These are phyloP conservation scores for Albophoma yamanashiensis DNA, from an alignment of 2,329 filamentous ascomycete species.

Conservation along the genomic window DNA sequence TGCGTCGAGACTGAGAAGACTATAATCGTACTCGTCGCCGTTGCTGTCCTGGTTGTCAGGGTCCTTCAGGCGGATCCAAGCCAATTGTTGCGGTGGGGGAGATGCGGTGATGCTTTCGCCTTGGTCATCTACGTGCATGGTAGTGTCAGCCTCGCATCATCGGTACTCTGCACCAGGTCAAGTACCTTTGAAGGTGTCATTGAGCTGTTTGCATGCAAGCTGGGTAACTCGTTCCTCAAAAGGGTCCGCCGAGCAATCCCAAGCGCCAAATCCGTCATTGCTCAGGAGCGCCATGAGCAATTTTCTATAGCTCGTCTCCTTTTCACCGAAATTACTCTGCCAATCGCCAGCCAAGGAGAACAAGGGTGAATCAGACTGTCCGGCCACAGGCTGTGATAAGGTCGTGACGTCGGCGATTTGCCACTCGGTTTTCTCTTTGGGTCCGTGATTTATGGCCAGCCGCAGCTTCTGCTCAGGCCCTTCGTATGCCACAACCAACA, in stretches of 20 bases:
- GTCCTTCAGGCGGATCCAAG: constrained; percentile 6
- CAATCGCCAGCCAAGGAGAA: constrained; percentile 11
- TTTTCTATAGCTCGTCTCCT: background rate
- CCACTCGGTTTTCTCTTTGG: constrained; percentile 5
- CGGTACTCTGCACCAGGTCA: background rate
- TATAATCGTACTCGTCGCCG: constrained; percentile 5
- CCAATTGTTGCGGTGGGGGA: constrained; percentile 5
- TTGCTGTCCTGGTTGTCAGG: background rate
- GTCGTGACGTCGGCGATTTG: constrained; percentile 4
- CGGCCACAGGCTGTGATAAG: constrained; percentile 3
- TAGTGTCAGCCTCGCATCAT: constrained; percentile 2
- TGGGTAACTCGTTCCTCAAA: constrained; percentile 5
- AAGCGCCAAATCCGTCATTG: constrained; percentile 5
- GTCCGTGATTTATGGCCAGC: constrained; percentile 8
- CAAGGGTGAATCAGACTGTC: constrained; percentile 5
- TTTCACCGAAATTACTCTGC: background rate
- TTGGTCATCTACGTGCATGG: constrained; percentile 2
- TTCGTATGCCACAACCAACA: constrained; percentile 9
- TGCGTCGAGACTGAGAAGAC: constrained; percentile 6
- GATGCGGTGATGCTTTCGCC: constrained; percentile 1
- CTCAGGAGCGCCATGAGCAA: constrained; percentile 9
- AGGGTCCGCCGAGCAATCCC: constrained; percentile 9
- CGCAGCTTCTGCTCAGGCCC: constrained; percentile 6
- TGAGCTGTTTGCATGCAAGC: constrained; percentile 5
- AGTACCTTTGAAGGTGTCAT: constrained; percentile 6